phyloP scores from a whole-genome alignment of 2,329 filamentous ascomycete species.

The Hypoxylon rubiginosum region DNA sequence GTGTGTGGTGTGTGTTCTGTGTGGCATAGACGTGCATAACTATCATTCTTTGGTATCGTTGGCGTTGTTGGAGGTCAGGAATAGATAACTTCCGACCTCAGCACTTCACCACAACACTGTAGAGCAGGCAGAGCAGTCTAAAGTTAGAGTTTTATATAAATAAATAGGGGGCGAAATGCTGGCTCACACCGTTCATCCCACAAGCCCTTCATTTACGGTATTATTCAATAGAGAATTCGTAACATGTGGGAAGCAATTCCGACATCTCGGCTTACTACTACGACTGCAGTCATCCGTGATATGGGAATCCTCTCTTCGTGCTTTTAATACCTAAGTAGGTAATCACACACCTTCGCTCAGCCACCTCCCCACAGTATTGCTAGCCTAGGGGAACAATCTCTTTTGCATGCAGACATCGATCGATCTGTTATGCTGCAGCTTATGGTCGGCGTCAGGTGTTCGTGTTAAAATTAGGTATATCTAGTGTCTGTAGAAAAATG shows the following conservation, averaged over 20 bases:
- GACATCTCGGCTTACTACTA: constrained; percentile 21
- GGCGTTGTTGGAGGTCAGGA: not conserved
- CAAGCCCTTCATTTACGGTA: constrained; percentile 2
- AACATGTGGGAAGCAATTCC: constrained; percentile 12
- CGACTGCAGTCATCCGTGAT: constrained; percentile 13
- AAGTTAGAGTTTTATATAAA: constrained; percentile 19
- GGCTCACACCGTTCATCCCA: constrained; percentile 18
- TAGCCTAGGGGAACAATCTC: not conserved
- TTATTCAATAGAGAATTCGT: not conserved
- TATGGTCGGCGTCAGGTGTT: constrained; percentile 11
- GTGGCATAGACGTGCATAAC: too few species aligned
- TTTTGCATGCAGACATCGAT: constrained; percentile 10
- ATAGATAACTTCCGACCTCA: too few species aligned
- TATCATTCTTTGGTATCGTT: not conserved
- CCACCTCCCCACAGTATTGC: constrained; percentile 33
- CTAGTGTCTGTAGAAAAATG: too few species aligned
- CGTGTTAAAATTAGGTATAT: too few species aligned
- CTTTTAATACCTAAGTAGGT: constrained; percentile 11
- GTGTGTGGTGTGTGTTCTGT: too few species aligned
- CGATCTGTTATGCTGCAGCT: constrained; percentile 2
- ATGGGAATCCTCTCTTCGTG: constrained; percentile 1
- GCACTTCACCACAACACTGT: too few species aligned
- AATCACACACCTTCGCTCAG: constrained; percentile 26
- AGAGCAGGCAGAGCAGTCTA: not conserved
- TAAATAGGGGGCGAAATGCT: constrained; percentile 20